A percentile compares a stretch with the other conserved stretches of the same genome.
These are phyloP conservation scores for Rhodotorula sp. DNA, from an alignment of 1,284 basidiomycete genomes.

Conservation along the genomic window DNA sequence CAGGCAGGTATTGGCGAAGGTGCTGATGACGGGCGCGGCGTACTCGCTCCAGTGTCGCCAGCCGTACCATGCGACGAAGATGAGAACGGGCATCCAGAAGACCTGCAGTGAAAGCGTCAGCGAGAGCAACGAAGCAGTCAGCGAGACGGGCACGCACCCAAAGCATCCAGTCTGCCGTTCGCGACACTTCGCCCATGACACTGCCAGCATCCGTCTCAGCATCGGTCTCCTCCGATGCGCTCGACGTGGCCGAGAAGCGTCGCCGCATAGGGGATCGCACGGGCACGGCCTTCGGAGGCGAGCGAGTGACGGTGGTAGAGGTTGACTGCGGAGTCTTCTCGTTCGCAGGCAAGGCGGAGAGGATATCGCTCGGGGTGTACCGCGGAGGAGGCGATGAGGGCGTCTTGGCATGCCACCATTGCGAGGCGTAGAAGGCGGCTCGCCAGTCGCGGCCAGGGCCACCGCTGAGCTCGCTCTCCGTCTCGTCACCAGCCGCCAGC, in stretches of 20 bases:
- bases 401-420: constrained; percentile 25
- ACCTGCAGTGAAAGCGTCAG: constrained; percentile 16
- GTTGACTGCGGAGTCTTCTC: background rate
- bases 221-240: constrained; percentile 18
- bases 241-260: constrained; percentile 11
- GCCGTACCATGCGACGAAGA: constrained; percentile 1
- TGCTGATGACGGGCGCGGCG: background rate
- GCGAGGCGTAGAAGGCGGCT: constrained; percentile 13
- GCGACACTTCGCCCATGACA: no score
- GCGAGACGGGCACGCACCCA: background rate
- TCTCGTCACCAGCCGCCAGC: constrained; percentile 3
- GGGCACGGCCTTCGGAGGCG: background rate
- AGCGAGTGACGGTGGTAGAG: background rate
- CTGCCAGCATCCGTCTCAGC: constrained; percentile 12
- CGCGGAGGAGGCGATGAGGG: constrained; percentile 37
- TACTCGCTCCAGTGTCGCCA: background rate
- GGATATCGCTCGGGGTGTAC: constrained; percentile 29
- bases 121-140: background rate
- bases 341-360: background rate
- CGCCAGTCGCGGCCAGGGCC: constrained; percentile 12
- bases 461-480: constrained; percentile 6
- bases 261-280: background rate
- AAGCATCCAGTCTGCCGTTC: no score
- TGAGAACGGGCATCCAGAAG: constrained; percentile 30
- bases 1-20: background rate